phyloP scores from a whole-genome alignment of 2,329 filamentous ascomycete species.

The Neofusicoccum parvum region DNA sequence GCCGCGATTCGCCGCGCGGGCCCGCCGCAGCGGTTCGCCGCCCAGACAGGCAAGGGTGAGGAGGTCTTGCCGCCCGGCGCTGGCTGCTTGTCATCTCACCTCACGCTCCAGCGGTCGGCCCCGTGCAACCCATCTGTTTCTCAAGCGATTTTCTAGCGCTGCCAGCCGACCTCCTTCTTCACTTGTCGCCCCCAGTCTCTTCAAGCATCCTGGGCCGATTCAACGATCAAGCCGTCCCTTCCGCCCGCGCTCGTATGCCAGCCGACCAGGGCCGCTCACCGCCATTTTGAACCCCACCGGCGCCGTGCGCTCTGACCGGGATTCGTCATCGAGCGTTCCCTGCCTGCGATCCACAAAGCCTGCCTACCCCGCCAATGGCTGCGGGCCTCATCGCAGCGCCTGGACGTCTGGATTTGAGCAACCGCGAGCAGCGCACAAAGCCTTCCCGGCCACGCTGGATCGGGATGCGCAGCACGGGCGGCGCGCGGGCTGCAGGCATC shows the following conservation, averaged over 20 bases:
- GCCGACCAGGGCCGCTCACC: constrained; percentile 18
- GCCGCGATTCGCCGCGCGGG: not conserved
- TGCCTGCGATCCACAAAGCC: constrained; percentile 20
- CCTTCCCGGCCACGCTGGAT: constrained; percentile 9
- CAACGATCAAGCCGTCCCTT: constrained; percentile 19
- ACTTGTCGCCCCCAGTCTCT: constrained; percentile 13
- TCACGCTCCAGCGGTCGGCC: constrained; percentile 12
- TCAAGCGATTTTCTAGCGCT: constrained; percentile 21
- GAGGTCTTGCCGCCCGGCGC: constrained; percentile 16
- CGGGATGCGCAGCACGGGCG: constrained; percentile 4
- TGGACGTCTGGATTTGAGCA: constrained; percentile 18
- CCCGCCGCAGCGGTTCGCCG: not conserved
- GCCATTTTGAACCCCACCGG: constrained; percentile 22
- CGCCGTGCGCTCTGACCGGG: constrained; percentile 11
- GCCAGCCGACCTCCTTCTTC: constrained; percentile 20
- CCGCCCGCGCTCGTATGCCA: constrained; percentile 18
- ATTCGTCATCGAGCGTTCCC: constrained; percentile 14
- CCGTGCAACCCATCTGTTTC: constrained; percentile 22
- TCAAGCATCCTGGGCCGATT: constrained; percentile 12
- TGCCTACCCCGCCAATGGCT: constrained; percentile 19
- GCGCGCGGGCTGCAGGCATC: constrained; percentile 12
- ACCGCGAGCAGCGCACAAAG: constrained; percentile 17
- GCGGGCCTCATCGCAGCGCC: constrained; percentile 16
- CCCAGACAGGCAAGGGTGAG: constrained; percentile 17
- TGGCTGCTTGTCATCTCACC: constrained; percentile 22